A percentile compares a stretch with the other conserved stretches of the same genome.
These are phyloP conservation scores for Mitragyna speciosa DNA, from an alignment of 257 asterid species.

Conservation along the genomic window DNA sequence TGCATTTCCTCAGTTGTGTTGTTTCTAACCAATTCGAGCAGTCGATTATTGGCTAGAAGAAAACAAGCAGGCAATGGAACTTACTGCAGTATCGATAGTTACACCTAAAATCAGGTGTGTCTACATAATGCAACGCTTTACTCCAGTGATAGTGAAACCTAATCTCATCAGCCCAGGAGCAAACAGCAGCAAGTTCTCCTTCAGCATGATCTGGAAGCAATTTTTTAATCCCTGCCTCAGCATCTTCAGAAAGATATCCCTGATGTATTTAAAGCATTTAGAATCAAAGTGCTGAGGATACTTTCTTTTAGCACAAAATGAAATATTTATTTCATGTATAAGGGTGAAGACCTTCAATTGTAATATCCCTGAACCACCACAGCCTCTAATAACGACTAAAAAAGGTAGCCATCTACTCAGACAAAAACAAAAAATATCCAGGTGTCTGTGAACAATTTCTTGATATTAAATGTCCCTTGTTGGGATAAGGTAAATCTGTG, in stretches of 20 bases:
- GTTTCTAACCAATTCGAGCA: not conserved
- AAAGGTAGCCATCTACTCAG: not conserved
- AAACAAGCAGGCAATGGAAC: slow-evolving; percentile 20
- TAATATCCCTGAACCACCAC: not conserved
- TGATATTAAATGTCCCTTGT: not conserved
- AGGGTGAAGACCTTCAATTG: not conserved
- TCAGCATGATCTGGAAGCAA: slow-evolving; percentile 85
- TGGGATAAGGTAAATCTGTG: too few species aligned
- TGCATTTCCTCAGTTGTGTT: not conserved
- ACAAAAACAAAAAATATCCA: not conserved
- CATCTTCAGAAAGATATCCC: slow-evolving; percentile 74
- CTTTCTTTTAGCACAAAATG: not conserved
- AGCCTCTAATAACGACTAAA: not conserved
- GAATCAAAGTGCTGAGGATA: not conserved
- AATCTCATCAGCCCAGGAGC: slow-evolving; percentile 86
- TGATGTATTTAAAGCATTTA: slow-evolving; percentile 14
- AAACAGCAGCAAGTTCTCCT: slow-evolving; percentile 84
- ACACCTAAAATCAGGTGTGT: slow-evolving; percentile 94
- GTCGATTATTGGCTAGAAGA: not conserved
- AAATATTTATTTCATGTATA: not conserved
- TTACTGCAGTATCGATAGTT: slow-evolving; percentile 88
- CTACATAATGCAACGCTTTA: slow-evolving; percentile 67
- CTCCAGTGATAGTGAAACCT: slow-evolving; percentile 79
- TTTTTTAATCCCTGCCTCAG: slow-evolving; percentile 55
- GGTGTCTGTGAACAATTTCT: not conserved